Conservation (phyloP, 768 basidiomycete species). For the Polyporus arcularius region DNA sequence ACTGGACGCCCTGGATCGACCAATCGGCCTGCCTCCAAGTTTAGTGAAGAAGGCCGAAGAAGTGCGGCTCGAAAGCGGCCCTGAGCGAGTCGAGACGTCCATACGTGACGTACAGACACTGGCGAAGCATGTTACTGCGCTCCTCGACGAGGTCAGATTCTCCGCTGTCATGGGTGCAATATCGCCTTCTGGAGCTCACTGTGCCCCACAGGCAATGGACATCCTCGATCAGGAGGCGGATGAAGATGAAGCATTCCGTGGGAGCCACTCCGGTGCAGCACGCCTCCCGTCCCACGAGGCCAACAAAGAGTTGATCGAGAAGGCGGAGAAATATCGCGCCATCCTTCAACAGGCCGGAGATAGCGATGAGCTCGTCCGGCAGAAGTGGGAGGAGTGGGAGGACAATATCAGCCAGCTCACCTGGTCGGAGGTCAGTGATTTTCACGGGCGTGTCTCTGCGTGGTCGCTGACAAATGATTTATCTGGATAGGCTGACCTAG, state of each 20-base stretch:
- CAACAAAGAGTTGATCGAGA: conserved; percentile 70
- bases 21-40: conserved; percentile 86
- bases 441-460: background rate
- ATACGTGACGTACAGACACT: conserved; percentile 74
- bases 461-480: background rate
- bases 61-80: conserved; percentile 77
- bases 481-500: conserved; percentile 56
- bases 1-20: conserved; percentile 84
- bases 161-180: background rate
- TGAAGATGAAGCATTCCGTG: conserved; percentile 73
- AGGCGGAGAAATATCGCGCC: conserved; percentile 69
- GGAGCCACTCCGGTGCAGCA: conserved; percentile 41
- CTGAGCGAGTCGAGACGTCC: conserved; percentile 65
- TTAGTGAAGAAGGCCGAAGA: conserved; percentile 84
- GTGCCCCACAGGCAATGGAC: conserved; percentile 68
- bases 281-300: conserved; percentile 77
- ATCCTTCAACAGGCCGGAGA: conserved; percentile 70
- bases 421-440: conserved; percentile 53
- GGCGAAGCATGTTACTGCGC: conserved; percentile 55
- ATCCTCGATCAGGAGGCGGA: conserved; percentile 89
- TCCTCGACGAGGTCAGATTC: conserved; percentile 72
- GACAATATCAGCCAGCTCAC: conserved; percentile 68
- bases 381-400: conserved; percentile 92
- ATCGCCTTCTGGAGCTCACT: background rate
- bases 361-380: conserved; percentile 75